These are phyloP conservation scores for Gremmenia infestans DNA, from an alignment of 2,329 filamentous ascomycete species.

Conservation along the genomic window DNA sequence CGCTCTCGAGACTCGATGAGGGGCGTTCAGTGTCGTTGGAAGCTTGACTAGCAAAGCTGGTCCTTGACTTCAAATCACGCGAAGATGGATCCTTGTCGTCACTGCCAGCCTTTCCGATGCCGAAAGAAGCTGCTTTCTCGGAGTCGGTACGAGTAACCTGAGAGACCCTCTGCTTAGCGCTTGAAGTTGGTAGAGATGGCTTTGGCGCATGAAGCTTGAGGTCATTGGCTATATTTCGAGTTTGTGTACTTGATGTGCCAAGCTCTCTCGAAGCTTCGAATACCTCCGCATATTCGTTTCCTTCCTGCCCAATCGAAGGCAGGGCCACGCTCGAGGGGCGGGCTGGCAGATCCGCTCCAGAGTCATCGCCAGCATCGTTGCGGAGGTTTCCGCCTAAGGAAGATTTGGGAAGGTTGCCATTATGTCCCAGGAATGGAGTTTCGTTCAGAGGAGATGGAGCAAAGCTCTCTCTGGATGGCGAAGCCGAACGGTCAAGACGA, in stretches of 20 bases:
- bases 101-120: constrained; percentile 65
- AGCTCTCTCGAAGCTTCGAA: constrained; percentile 43
- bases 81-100: constrained; percentile 46
- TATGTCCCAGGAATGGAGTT: constrained; percentile 43
- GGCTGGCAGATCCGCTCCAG: constrained; percentile 38
- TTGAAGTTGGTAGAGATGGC: constrained; percentile 75
- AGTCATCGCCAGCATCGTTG: constrained; percentile 35
- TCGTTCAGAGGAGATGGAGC: constrained; percentile 84
- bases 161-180: constrained; percentile 77
- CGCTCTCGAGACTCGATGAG: constrained; percentile 58
- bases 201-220: constrained; percentile 85
- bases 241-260: constrained; percentile 59
- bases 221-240: constrained; percentile 71
- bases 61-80: constrained; percentile 56
- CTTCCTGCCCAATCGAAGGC: constrained; percentile 84
- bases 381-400: constrained; percentile 36
- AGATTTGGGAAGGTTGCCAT: constrained; percentile 25
- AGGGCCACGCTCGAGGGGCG: constrained; percentile 73
- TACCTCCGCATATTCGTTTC: constrained; percentile 75
- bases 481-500: constrained; percentile 66
- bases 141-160: constrained; percentile 88
- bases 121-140: constrained; percentile 77
- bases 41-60: constrained; percentile 51
- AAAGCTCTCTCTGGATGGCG: constrained; percentile 72
- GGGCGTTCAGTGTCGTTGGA: constrained; percentile 44